Evolutionary conservation across 495 filamentous ascomycete species (phyloP).

Genomic region (Extremus antarcticus): DNA sequence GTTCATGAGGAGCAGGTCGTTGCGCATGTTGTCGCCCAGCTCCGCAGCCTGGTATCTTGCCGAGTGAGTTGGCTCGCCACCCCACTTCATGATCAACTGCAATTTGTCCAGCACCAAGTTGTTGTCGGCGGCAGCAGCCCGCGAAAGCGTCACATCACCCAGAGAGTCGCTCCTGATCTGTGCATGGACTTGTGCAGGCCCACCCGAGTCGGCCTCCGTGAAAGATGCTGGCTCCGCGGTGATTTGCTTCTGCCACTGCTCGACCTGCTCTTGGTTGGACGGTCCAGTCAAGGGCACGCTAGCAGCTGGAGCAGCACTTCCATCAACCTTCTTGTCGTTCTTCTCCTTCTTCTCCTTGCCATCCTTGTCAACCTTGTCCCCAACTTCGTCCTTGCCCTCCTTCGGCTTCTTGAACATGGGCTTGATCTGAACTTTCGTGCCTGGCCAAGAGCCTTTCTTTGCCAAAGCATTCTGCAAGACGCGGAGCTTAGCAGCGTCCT

Average conservation of each 20-base stretch:
- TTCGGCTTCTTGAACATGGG: slow-evolving; percentile 88
- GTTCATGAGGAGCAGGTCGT: slow-evolving; percentile 90
- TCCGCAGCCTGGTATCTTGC: slow-evolving; percentile 93
- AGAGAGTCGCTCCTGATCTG: slow-evolving; percentile 68
- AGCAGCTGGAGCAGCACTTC: too few species aligned
- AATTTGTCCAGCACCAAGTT: slow-evolving; percentile 87
- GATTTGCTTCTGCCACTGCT: not conserved
- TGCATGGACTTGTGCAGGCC: not conserved
- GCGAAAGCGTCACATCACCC: slow-evolving; percentile 74
- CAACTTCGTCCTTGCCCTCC: slow-evolving; percentile 24
- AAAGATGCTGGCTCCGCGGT: not conserved
- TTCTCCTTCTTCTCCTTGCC: not conserved
- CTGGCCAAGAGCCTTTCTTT: slow-evolving; percentile 85
- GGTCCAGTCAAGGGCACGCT: not conserved
- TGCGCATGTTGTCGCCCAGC: slow-evolving; percentile 86
- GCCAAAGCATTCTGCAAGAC: slow-evolving; percentile 72
- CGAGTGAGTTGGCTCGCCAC: slow-evolving; percentile 93
- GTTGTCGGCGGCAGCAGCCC: slow-evolving; percentile 80
- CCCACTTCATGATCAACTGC: slow-evolving; percentile 98
- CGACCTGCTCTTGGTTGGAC: not conserved
- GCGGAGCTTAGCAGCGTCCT: slow-evolving; percentile 79
- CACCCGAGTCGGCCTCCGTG: not conserved
- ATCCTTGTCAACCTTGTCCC: slow-evolving; percentile 5
- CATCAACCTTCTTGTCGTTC: not conserved
- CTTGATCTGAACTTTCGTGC: slow-evolving; percentile 98